Conservation (phyloP, 2,329 filamentous ascomycete genomes). For the Plenodomus tracheiphilus region DNA sequence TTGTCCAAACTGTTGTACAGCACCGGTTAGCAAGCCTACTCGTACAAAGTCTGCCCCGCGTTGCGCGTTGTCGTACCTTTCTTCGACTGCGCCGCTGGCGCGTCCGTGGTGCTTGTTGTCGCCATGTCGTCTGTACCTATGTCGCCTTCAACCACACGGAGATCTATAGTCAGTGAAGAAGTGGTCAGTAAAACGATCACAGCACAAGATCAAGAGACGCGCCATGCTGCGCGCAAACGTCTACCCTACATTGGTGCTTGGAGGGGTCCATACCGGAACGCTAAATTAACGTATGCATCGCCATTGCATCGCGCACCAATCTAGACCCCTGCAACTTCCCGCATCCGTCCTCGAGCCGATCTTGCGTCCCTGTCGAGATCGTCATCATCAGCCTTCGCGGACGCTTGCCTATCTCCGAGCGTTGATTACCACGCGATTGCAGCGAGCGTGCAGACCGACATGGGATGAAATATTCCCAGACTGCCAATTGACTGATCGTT, state of each 20-base stretch:
- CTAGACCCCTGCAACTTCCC: constrained; percentile 2
- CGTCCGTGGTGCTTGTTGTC: constrained; percentile 4
- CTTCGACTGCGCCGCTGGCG: constrained; percentile 38
- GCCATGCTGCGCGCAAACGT: neutral
- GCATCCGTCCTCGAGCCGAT: constrained; percentile 19
- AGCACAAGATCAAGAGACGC: neutral
- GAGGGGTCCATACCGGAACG: constrained; percentile 15
- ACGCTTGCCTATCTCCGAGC: constrained; percentile 35
- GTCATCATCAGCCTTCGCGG: constrained; percentile 39
- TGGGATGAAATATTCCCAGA: neutral
- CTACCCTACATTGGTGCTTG: neutral
- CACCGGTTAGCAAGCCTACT: neutral
- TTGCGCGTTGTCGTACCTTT: constrained; percentile 34
- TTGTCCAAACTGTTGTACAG: constrained; percentile 73
- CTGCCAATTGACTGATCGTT: neutral
- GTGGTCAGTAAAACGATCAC: neutral
- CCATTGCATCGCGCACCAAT: neutral
- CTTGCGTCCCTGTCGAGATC: constrained; percentile 31
- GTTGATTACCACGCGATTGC: neutral
- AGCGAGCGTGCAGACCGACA: neutral
- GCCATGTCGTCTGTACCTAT: constrained; percentile 3
- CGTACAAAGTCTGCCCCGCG: constrained; percentile 6
- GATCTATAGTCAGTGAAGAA: neutral
- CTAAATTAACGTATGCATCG: constrained; percentile 1
- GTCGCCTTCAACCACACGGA: neutral